A percentile compares a stretch with the other conserved stretches of the same genome.
Evolutionary conservation across 192 early-diverging fungal genomes (phyloP).

Genomic region (Coemansia sp.): DNA sequence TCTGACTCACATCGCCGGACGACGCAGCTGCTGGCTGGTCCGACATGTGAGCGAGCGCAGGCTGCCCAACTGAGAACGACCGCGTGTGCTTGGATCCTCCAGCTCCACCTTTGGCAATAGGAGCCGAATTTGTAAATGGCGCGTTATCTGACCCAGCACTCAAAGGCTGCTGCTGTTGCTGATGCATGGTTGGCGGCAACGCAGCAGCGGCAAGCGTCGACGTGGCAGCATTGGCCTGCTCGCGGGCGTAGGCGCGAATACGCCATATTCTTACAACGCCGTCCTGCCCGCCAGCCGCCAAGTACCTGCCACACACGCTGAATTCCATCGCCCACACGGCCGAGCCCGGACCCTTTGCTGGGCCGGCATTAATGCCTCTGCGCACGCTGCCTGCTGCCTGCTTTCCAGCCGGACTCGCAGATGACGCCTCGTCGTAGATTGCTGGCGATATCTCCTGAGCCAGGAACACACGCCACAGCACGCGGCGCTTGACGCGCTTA

Average conservation of each 20-base stretch:
- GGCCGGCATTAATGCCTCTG: slow-evolving; percentile 25
- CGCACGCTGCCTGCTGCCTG: slow-evolving; percentile 17
- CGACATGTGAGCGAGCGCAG: background rate
- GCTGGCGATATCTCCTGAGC: slow-evolving; percentile 51
- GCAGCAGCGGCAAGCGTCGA: background rate
- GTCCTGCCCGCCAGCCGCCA: slow-evolving; percentile 83
- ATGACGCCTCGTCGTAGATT: slow-evolving; percentile 34
- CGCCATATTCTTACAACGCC: slow-evolving; percentile 72
- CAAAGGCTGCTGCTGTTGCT: slow-evolving; percentile 11
- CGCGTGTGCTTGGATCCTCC: slow-evolving; percentile 28
- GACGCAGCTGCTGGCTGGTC: slow-evolving; percentile 1
- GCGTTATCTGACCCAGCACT: slow-evolving; percentile 13
- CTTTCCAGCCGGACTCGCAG: background rate
- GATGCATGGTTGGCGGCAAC: slow-evolving; percentile 3
- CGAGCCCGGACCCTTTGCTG: slow-evolving; percentile 21
- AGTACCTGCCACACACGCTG: slow-evolving; percentile 59
- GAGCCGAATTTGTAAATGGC: slow-evolving; percentile 50
- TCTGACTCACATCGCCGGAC: background rate
- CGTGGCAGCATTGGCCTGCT: slow-evolving; percentile 24
- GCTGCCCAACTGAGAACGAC: slow-evolving; percentile 22
- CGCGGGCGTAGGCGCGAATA: slow-evolving; percentile 43
- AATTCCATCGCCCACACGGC: slow-evolving; percentile 80
- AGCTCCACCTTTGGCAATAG: slow-evolving; percentile 21
- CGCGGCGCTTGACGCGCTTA: slow-evolving; percentile 54
- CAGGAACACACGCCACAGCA: slow-evolving; percentile 55